Evolutionary conservation across 2,329 filamentous ascomycete species (phyloP).

Genomic region (Fusarium transvaalense): DNA sequence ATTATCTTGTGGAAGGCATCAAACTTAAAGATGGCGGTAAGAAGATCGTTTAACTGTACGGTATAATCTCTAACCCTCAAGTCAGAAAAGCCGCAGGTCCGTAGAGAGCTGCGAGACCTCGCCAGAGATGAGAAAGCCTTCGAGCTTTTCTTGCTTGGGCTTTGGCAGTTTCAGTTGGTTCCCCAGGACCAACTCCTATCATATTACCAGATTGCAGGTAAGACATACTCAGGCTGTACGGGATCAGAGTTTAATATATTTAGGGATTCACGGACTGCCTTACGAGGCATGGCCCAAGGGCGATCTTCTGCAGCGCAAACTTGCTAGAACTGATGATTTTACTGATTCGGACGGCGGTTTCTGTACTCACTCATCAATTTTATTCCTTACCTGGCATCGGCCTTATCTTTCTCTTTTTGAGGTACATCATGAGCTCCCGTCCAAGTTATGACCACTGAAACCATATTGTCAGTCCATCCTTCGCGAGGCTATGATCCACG

Average conservation of each 20-base stretch:
- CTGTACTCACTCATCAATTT: background rate
- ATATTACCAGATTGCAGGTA: background rate
- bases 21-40: background rate
- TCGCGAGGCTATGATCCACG: background rate
- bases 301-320: background rate
- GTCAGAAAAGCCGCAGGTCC: background rate
- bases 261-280: background rate
- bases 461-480: background rate
- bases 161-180: background rate
- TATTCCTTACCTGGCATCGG: background rate
- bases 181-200: background rate
- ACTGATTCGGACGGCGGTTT: fast-evolving
- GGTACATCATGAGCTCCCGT: background rate
- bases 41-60: background rate
- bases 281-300: background rate
- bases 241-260: background rate
- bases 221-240: fast-evolving
- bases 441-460: background rate
- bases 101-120: background rate
- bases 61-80: background rate
- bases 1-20: background rate
- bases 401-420: background rate
- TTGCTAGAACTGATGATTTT: background rate
- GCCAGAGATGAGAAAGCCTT: background rate
- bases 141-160: background rate